Percentiles rank a stretch among this genome's conserved stretches.
phyloP scores from a whole-genome alignment of 345 rosid species.

The Populus nigra region DNA sequence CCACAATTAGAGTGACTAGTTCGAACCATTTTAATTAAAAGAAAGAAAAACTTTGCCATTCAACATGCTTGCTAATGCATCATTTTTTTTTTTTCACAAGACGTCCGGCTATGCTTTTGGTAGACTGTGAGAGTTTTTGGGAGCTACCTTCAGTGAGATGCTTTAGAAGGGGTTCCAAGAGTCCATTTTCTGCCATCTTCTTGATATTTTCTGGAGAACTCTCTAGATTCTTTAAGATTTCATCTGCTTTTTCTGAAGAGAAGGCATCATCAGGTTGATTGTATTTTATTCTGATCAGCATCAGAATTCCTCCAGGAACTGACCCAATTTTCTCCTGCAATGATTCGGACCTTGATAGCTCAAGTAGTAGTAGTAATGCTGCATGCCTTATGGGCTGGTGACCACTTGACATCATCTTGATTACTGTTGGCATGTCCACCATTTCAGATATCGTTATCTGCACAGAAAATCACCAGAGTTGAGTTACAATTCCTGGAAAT shows the following conservation, averaged over 20 bases:
- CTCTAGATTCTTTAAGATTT: conserved; percentile 66
- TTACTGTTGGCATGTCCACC: conserved; percentile 44
- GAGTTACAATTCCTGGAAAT: neutral
- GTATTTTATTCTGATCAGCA: conserved; percentile 66
- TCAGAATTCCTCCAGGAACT: conserved; percentile 63
- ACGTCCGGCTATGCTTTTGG: neutral
- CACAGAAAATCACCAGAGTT: conserved; percentile 5
- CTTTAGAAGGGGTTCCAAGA: conserved; percentile 68
- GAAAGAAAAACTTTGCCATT: neutral
- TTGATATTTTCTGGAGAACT: conserved; percentile 53
- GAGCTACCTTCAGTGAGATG: conserved; percentile 67
- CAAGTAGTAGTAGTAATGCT: conserved; percentile 55
- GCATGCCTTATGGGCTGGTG: conserved; percentile 53
- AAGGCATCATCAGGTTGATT: conserved; percentile 44
- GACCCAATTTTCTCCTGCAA: conserved; percentile 57
- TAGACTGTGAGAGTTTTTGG: neutral
- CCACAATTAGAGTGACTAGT: neutral
- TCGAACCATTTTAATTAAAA: too few relatives aligned
- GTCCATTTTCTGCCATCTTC: conserved; percentile 87
- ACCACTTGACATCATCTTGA: conserved; percentile 65
- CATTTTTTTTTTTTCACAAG: neutral
- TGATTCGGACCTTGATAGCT: conserved; percentile 56
- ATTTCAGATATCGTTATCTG: conserved; percentile 63
- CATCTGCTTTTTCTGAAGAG: conserved; percentile 54
- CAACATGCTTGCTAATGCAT: neutral